Evolutionary conservation across 2,329 filamentous ascomycete genomes (phyloP).

Genomic region (Penicillium sp.): DNA sequence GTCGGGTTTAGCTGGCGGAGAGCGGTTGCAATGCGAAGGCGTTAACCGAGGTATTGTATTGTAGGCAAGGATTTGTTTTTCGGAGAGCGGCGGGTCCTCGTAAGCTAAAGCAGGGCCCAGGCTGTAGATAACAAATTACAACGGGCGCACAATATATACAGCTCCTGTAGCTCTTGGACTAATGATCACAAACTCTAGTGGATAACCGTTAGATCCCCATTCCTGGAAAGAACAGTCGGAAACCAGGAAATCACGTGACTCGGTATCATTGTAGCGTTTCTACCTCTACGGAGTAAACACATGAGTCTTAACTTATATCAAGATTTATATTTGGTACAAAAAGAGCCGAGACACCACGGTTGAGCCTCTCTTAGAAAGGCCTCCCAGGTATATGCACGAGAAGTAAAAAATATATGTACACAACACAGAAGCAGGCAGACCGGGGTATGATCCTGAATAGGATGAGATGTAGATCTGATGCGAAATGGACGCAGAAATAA

Average conservation of each 20-base stretch:
- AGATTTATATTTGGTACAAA: neutral
- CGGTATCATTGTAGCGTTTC: neutral
- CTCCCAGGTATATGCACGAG: conserved; percentile 30
- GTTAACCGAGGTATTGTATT: conserved; percentile 26
- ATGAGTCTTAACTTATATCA: neutral
- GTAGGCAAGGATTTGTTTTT: conserved; percentile 19
- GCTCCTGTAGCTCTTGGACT: neutral
- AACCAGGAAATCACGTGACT: conserved; percentile 22
- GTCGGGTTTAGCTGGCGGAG: conserved; percentile 1
- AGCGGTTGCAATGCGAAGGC: conserved; percentile 3
- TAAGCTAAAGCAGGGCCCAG: neutral
- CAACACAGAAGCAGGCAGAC: conserved; percentile 24
- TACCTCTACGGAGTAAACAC: neutral
- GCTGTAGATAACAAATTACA: neutral
- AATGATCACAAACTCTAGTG: conserved; percentile 3
- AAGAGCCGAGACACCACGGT: neutral
- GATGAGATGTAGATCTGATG: conserved; percentile 10
- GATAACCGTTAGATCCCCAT: neutral
- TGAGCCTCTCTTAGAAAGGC: neutral
- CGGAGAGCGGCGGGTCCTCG: conserved; percentile 6
- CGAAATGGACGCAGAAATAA: conserved; percentile 11
- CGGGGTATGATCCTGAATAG: conserved; percentile 20
- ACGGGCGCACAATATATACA: neutral
- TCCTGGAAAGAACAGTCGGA: conserved; percentile 17
- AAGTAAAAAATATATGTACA: conserved; percentile 35